Base-by-base conservation (phyloP, 768 basidiomycete species). In the Phylloporus arenicola region DNA sequence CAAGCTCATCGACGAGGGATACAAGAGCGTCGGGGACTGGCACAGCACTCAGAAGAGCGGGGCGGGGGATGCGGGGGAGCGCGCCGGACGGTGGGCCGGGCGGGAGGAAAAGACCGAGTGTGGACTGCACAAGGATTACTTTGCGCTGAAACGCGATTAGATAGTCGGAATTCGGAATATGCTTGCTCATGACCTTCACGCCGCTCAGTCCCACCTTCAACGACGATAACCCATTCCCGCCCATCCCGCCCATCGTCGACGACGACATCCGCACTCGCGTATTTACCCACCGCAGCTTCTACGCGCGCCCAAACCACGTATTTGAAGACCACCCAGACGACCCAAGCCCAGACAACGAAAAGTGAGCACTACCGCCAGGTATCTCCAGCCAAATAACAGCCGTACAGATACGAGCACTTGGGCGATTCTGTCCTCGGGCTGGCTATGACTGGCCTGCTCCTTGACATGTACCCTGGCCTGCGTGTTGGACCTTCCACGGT, bases 1-100 rank as follows among this genome's bases (percentile, higher is more conserved):
- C 73, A 81, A 79, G 53, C 76, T 99, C 5, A 79, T 99, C 35
- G 82, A 82, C 52, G 82, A 92, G 64, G 96, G 96, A 3, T 99
- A 98, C 74, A 86, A 84, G 59, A 92, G 90, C 63, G 83, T 99
- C 55, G 96, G 96, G 4, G 96, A 99, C 69, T 95, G 94, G 89
- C 96, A 99, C 70, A 94, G 91, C 54, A 99, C 96, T 0, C 68
- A 67, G n/a, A 76, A 68, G 58, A 84, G 83, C 53, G 84, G 80
- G 0, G 73, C 72, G 9, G 79, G 86, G 37, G 90, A 90, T 52
- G 69, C 65, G 0, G 79, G 77, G 4, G 96, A 99, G 70, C 80
- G 96, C 22, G 83, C 86, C 2, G 95, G 95, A 1, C 73, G 96
- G 47, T 99, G 96, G 96, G 84, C 86, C 3, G 91, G 88, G 6